phyloP scores from a whole-genome alignment of 2,329 filamentous ascomycete species.

The Aspergillus sojae region DNA sequence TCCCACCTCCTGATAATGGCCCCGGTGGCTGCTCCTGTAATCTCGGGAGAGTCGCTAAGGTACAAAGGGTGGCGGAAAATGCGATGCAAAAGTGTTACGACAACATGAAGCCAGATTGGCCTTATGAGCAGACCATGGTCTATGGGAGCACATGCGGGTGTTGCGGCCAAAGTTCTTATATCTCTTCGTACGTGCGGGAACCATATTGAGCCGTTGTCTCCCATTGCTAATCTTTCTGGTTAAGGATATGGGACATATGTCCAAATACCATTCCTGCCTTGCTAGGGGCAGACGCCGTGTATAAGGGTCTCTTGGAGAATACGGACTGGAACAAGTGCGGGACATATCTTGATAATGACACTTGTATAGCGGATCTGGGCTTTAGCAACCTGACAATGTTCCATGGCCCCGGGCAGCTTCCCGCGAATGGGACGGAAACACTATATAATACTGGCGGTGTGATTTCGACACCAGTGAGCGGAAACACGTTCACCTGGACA shows the following conservation, averaged over 20 bases:
- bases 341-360: conserved; percentile 12
- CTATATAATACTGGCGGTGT: conserved; percentile 14
- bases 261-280: conserved; percentile 17
- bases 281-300: conserved; percentile 12
- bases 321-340: conserved; percentile 18
- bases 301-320: neutral
- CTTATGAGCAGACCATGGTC: neutral
- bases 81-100: neutral
- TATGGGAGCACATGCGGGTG: conserved; percentile 18
- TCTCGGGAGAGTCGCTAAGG: conserved; percentile 8
- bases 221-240: neutral
- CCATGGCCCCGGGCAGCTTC: conserved; percentile 14
- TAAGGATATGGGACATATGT: conserved; percentile 19
- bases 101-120: neutral
- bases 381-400: conserved; percentile 13
- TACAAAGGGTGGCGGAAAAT: neutral
- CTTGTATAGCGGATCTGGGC: conserved; percentile 19
- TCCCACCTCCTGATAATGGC: conserved; percentile 19
- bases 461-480: conserved; percentile 19
- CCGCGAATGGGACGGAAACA: conserved; percentile 19
- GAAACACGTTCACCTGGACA: conserved; percentile 18
- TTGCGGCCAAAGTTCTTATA: conserved; percentile 18
- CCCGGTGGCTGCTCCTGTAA: conserved; percentile 25
- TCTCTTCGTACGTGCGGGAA: conserved; percentile 15
- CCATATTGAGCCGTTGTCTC: neutral